Base-by-base conservation (phyloP, 1,284 basidiomycete genomes). In the Phenoliferia sp. region DNA sequence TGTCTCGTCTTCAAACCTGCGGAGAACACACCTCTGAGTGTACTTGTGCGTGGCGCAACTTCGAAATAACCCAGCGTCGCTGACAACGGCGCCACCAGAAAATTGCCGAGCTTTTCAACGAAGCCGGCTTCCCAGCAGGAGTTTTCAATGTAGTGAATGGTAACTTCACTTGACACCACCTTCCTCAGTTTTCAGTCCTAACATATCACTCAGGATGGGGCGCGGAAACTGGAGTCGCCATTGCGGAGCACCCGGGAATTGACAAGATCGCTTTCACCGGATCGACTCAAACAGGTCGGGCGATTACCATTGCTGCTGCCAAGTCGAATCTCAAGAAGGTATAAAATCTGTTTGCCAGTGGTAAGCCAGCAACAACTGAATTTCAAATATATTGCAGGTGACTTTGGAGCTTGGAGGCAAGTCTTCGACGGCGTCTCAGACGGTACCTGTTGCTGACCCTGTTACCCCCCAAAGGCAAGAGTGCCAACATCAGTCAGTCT, bases 231-330 rank as follows among this genome's bases (percentile, higher is more conserved):
- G 64, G 64, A 19, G 58, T 55, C 26, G 64, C 64, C 12, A 22
- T 65, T n/a, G 48, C 59, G 9, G 36, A 39, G 5, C 58, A 61
- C 52, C 64, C 64, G 4, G 50, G n/a, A 12, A 60, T 65, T 26
- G 61, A 60, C 34, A 62, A 66, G 59, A 67, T 76, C 28, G 72
- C 76, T 3, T 76, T 76, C 66, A 76, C 76, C 26, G 76, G 76
- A 10, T 76, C 74, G 1, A 76, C 76, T 10, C 70, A 73, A 15
- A 78, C 79, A 50, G 79, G 79, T 1, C 70, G 76, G 19, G 73
- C 75, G 34, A 79, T 80, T 65, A 76, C 78, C 22, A 67, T 74
- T n/a, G 73, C 70, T n/a, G 76, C 77, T n/a, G 79, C 78, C 19
- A 66, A 77, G 58, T 59, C 35, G 22, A 76, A 80, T 62, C 73